phyloP scores from a whole-genome alignment of 345 rosid species.

The Corchorus olitorius region DNA sequence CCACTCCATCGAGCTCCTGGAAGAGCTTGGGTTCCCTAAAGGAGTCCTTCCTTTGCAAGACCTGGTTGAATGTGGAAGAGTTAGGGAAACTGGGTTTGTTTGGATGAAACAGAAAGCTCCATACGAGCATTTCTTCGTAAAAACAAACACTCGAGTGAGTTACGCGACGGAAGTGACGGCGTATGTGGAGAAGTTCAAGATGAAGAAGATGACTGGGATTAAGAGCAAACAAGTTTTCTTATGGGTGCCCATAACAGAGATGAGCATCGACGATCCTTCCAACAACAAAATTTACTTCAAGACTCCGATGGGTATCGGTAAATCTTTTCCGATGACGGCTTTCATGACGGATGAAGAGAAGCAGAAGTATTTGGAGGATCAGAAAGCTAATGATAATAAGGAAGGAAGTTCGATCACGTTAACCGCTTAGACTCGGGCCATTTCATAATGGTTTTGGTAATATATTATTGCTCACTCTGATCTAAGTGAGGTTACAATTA shows the following conservation, averaged over 20 bases:
- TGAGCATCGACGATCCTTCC: conserved; percentile 60
- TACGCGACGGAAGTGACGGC: conserved; percentile 77
- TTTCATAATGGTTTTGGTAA: background rate
- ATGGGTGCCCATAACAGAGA: conserved; percentile 90
- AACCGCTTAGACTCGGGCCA: background rate
- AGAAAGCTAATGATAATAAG: conserved; percentile 8
- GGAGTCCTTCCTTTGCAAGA: conserved; percentile 85
- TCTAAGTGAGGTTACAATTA: background rate
- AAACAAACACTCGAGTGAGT: conserved; percentile 60
- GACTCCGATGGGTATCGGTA: conserved; percentile 93
- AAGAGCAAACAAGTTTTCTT: conserved; percentile 83
- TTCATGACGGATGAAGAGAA: conserved; percentile 81
- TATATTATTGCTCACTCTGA: background rate
- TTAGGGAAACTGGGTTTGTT: conserved; percentile 75
- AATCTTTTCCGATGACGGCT: conserved; percentile 65
- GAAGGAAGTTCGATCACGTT: background rate
- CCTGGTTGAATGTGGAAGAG: conserved; percentile 87
- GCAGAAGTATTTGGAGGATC: conserved; percentile 39
- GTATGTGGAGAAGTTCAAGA: conserved; percentile 72
- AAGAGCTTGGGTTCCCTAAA: conserved; percentile 86
- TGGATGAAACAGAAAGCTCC: conserved; percentile 91
- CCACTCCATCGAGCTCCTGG: conserved; percentile 67
- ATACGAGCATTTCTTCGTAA: conserved; percentile 71
- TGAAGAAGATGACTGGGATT: conserved; percentile 92
- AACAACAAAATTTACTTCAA: conserved; percentile 63